These are phyloP conservation scores for Chaetomium sp. DNA, from an alignment of 2,329 filamentous ascomycete genomes.

Conservation along the genomic window DNA sequence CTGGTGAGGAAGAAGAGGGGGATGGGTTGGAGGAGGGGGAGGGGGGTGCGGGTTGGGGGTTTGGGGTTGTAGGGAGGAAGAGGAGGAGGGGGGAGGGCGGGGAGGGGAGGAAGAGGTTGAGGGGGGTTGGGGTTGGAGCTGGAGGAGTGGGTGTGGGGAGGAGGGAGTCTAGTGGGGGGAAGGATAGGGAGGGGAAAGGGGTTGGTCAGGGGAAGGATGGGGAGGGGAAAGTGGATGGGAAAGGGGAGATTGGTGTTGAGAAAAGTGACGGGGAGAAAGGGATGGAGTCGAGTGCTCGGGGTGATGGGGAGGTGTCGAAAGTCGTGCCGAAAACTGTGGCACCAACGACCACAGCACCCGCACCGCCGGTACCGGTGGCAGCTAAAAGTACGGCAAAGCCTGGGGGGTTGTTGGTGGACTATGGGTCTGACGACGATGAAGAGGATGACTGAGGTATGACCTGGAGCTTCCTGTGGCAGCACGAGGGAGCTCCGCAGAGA, in stretches of 20 bases:
- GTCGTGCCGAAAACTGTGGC: background rate
- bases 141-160: conserved; percentile 36
- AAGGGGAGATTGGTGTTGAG: background rate
- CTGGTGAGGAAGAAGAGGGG: conserved; percentile 3
- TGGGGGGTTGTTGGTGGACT: conserved; percentile 32
- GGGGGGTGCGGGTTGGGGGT: conserved; percentile 38
- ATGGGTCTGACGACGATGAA: conserved; percentile 34
- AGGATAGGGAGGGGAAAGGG: conserved; percentile 21
- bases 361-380: conserved; percentile 2
- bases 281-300: background rate
- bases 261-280: background rate
- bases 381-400: conserved; percentile 21
- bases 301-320: conserved; percentile 1
- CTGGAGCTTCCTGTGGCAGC: background rate
- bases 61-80: conserved; percentile 40
- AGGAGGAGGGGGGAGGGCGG: conserved; percentile 43
- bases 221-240: conserved; percentile 21
- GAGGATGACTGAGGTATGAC: conserved; percentile 29
- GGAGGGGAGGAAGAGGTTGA: conserved; percentile 23
- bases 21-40: conserved; percentile 33
- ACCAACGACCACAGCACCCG: background rate
- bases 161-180: conserved; percentile 24
- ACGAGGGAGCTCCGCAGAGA: background rate
- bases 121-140: conserved; percentile 37
- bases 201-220: too few species aligned